A percentile compares a stretch with the other conserved stretches of the same genome.
Evolutionary conservation across 2,329 filamentous ascomycete genomes (phyloP).

Genomic region (Clarireedia paspali): DNA sequence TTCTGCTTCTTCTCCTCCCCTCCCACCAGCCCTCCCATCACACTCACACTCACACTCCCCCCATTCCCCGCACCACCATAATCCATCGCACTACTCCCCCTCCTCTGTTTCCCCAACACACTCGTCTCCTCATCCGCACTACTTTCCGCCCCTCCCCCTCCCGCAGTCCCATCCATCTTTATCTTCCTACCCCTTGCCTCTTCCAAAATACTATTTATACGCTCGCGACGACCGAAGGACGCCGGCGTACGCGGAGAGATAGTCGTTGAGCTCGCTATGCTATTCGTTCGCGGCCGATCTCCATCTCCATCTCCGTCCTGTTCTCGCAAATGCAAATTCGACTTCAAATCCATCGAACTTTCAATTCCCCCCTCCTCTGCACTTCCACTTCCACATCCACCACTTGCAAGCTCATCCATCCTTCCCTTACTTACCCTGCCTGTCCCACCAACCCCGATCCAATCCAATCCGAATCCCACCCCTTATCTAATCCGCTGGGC

Average conservation of each 20-base stretch:
- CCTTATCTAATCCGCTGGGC: too few relatives aligned
- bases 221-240: neutral
- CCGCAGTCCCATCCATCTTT: neutral
- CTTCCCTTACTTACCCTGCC: neutral
- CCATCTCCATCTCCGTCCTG: neutral
- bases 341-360: neutral
- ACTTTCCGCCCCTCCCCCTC: constrained; percentile 12
- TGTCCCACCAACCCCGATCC: neutral
- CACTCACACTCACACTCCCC: neutral
- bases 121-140: constrained; percentile 33
- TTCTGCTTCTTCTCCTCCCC: neutral
- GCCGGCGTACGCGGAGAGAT: too few relatives aligned
- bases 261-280: too few relatives aligned
- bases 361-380: too few relatives aligned
- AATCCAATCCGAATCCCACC: neutral
- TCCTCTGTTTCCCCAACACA: constrained; percentile 28
- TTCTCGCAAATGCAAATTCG: too few relatives aligned
- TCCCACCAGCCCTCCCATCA: neutral
- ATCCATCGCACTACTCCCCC: neutral
- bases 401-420: neutral
- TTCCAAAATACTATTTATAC: constrained; percentile 22
- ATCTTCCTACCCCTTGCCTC: constrained; percentile 18
- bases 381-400: neutral
- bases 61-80: constrained; percentile 10
- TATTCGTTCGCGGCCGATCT: too few relatives aligned